Evolutionary conservation across 2,329 filamentous ascomycete species (phyloP).

Genomic region (Aschersonia sp.): DNA sequence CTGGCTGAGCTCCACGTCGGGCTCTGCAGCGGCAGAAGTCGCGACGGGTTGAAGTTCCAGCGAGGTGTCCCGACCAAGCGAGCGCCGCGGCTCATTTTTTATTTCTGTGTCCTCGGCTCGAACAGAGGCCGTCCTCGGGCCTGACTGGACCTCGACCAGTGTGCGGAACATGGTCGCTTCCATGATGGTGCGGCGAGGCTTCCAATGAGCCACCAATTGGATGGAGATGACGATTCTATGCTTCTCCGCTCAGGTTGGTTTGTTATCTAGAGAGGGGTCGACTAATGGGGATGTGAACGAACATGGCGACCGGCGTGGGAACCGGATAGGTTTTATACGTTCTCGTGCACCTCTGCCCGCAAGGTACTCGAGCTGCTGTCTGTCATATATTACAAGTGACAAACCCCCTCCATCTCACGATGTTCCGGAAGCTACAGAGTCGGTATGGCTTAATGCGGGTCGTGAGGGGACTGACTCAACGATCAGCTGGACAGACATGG

Average conservation of each 20-base stretch:
- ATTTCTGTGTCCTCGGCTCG: neutral
- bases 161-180: conserved; percentile 17
- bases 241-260: too few species aligned
- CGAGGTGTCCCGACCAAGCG: neutral
- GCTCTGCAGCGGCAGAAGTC: neutral
- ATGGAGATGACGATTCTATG: too few species aligned
- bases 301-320: neutral
- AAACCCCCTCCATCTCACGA: neutral
- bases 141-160: conserved; percentile 17
- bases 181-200: conserved; percentile 9
- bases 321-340: neutral
- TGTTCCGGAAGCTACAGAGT: neutral
- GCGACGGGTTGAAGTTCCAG: conserved; percentile 5
- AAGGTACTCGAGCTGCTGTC: too few species aligned
- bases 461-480: neutral
- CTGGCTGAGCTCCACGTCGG: conserved; percentile 37
- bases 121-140: neutral
- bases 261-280: too few species aligned
- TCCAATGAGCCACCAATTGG: too few species aligned
- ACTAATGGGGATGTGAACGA: too few species aligned
- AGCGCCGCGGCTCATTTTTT: neutral
- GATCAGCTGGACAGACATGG: neutral
- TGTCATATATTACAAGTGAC: neutral
- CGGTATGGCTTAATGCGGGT: neutral
- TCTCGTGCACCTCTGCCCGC: too few species aligned